phyloP scores from a whole-genome alignment of 1,139 yeast genomes.

The Kluyveromyces sp. region DNA sequence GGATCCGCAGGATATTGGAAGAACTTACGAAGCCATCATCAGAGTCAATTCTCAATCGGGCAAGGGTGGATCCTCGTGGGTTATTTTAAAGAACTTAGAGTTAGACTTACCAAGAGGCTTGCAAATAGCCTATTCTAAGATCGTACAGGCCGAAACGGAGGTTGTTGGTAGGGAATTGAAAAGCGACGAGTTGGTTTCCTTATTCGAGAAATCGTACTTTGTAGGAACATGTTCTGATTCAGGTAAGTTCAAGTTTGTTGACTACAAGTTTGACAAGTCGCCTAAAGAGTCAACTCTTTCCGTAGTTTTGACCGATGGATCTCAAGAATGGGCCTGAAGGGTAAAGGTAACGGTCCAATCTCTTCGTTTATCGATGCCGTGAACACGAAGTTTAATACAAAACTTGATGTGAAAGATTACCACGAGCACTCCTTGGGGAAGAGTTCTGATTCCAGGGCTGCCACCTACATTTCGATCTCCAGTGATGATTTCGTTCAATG shows the following conservation, averaged over 20 bases:
- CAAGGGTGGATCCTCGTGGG: conserved; percentile 87
- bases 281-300: conserved; percentile 6
- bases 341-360: conserved; percentile 74
- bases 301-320: conserved; percentile 30
- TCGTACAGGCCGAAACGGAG: conserved; percentile 66
- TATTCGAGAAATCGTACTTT: conserved; percentile 55
- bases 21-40: conserved; percentile 78
- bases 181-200: conserved; percentile 51
- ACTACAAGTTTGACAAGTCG: conserved; percentile 9
- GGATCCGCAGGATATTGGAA: conserved; percentile 76
- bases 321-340: conserved; percentile 38
- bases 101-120: conserved; percentile 72
- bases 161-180: conserved; percentile 62
- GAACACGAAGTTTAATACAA: conserved; percentile 38
- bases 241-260: conserved; percentile 36
- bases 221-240: conserved; percentile 34
- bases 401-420: conserved; percentile 56
- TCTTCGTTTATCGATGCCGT: conserved; percentile 67
- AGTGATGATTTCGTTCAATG: conserved; percentile 38
- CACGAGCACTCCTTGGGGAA: conserved; percentile 73
- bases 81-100: conserved; percentile 63
- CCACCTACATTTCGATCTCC: conserved; percentile 50
- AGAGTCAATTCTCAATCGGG: conserved; percentile 86
- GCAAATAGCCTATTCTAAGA: conserved; percentile 65
- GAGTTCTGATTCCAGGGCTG: conserved; percentile 65